These are phyloP conservation scores for Globisporangium yorkense DNA, from an alignment of 352 stramenopile species.

Conservation along the genomic window DNA sequence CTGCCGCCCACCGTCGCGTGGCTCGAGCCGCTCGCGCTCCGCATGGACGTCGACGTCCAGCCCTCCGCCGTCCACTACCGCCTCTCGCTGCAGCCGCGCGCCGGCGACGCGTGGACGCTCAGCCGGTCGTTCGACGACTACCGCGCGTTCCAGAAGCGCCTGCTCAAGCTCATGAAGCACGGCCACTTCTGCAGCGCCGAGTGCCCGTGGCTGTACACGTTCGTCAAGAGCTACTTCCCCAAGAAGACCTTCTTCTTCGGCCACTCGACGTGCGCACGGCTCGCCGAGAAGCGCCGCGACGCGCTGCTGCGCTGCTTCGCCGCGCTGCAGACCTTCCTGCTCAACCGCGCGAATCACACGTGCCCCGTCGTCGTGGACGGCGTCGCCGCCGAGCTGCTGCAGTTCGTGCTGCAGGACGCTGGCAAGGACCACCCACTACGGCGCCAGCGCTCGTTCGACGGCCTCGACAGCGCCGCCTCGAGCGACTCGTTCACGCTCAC, in stretches of 20 bases:
- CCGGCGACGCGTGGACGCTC: too few species aligned
- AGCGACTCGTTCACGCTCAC: slow-evolving; percentile 13
- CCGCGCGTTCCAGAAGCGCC: slow-evolving; percentile 24
- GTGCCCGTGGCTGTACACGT: slow-evolving; percentile 32
- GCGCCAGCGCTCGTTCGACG: not conserved
- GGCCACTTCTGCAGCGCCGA: slow-evolving; percentile 34
- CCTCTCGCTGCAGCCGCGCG: too few species aligned
- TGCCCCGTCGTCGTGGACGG: slow-evolving; percentile 28
- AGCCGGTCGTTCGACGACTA: slow-evolving; percentile 19
- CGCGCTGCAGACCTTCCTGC: slow-evolving; percentile 30
- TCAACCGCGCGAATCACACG: slow-evolving; percentile 28
- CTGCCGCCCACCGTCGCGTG: not conserved
- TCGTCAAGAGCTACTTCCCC: slow-evolving; percentile 1
- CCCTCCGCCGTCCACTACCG: too few species aligned
- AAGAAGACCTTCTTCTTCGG: slow-evolving; percentile 3
- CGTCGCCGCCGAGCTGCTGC: slow-evolving; percentile 23
- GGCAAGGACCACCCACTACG: slow-evolving; percentile 5
- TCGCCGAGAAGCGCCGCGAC: slow-evolving; percentile 14
- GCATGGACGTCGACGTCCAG: not conserved
- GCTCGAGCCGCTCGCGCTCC: not conserved
- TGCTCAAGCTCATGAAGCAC: slow-evolving; percentile 25
- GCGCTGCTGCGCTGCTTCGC: slow-evolving; percentile 23
- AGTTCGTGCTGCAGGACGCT: slow-evolving; percentile 12
- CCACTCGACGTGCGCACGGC: not conserved
- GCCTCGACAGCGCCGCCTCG: not conserved